Conservation (phyloP, 495 filamentous ascomycete species). For the Tuber calosporum region DNA sequence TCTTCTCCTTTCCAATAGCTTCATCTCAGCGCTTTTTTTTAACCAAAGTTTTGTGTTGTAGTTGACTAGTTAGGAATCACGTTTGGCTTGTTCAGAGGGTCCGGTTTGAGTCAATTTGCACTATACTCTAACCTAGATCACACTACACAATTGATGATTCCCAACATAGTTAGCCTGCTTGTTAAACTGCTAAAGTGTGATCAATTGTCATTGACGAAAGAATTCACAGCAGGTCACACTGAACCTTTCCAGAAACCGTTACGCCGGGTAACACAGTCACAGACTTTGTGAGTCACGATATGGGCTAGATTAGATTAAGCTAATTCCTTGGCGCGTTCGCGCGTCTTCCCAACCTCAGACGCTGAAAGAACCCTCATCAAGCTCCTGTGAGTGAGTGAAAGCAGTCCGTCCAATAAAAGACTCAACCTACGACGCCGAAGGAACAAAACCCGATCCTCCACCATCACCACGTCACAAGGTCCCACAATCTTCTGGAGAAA, state of each 20-base stretch:
- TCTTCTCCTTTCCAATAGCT: too few relatives aligned
- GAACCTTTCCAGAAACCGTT: neutral
- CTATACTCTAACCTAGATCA: neutral
- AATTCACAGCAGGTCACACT: neutral
- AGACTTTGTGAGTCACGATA: neutral
- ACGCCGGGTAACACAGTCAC: neutral
- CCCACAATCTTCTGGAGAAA: neutral
- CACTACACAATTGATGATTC: neutral
- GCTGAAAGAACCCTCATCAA: neutral
- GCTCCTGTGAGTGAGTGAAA: neutral
- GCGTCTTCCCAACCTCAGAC: neutral
- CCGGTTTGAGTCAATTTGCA: too few relatives aligned
- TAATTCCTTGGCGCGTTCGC: neutral
- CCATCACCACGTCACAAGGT: neutral
- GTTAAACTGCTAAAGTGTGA: neutral
- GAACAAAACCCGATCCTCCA: neutral
- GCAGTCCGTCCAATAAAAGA: too few relatives aligned
- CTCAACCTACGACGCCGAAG: neutral
- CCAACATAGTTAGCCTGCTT: neutral
- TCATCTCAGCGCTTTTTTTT: too few relatives aligned
- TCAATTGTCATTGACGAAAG: neutral
- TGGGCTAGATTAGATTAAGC: neutral
- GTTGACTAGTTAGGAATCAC: too few relatives aligned
- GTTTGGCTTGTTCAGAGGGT: too few relatives aligned
- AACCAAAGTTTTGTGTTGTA: too few relatives aligned